These are phyloP conservation scores for Lagenaria siceraria DNA, from an alignment of 306 rosid species.

Conservation along the genomic window DNA sequence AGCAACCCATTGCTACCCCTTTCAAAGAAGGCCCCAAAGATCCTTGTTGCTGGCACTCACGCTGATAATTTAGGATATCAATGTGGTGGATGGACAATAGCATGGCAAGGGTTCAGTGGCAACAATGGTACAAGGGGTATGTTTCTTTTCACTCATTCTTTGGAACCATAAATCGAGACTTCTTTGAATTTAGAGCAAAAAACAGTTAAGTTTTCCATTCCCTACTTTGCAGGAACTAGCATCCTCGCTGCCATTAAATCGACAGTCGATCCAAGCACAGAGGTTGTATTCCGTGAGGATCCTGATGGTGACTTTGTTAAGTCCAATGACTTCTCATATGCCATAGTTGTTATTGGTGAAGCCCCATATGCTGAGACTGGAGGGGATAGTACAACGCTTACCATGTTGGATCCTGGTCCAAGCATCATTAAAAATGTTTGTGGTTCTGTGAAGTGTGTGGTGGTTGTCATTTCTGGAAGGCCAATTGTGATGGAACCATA, in stretches of 20 bases:
- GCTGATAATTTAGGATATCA: conserved; percentile 96
- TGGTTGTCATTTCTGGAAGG: conserved; percentile 61
- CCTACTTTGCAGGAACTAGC: conserved; percentile 57
- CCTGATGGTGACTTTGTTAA: conserved; percentile 58
- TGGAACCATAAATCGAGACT: not conserved
- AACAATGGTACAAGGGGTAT: conserved; percentile 64
- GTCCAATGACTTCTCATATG: conserved; percentile 55
- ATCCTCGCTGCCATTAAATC: conserved; percentile 56
- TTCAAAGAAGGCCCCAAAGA: conserved; percentile 49
- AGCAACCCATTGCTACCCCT: conserved; percentile 67
- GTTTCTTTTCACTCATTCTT: conserved; percentile 13
- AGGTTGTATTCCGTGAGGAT: conserved; percentile 47
- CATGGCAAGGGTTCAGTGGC: conserved; percentile 90
- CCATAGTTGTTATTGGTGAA: conserved; percentile 81
- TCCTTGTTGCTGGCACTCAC: conserved; percentile 77
- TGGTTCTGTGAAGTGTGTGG: conserved; percentile 51
- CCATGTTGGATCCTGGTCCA: conserved; percentile 68
- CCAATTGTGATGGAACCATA: conserved; percentile 80
- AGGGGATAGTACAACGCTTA: conserved; percentile 63
- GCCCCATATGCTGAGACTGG: conserved; percentile 61
- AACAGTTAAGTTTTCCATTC: not conserved
- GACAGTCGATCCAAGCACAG: conserved; percentile 56
- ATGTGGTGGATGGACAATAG: conserved; percentile 97
- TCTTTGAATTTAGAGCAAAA: not conserved
- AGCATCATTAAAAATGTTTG: conserved; percentile 54